Base-by-base conservation (phyloP, 73 alveolate species). In the Uronychia binucleata region DNA sequence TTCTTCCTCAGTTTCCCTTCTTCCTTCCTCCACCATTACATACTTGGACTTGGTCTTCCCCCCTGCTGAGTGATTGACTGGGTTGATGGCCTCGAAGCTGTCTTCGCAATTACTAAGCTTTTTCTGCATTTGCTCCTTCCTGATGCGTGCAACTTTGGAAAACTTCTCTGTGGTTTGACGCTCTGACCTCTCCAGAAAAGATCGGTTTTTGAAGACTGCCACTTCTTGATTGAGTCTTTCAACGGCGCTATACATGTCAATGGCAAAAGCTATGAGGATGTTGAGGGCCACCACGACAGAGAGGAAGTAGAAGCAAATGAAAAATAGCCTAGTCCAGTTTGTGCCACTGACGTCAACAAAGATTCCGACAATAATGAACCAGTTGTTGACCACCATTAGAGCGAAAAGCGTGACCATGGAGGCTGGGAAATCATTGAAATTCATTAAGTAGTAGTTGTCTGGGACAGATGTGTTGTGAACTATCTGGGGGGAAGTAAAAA, bases 391-490 rank as follows among this genome's bases (percentile, higher is more conserved):
- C 57, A 84, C 97, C 93, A 92, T 89, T 25, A 80, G 75, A 60
- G 86, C 93, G 26, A 90, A 86, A 74, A 93, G 88, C 8, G 97
- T 93, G 28, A 93, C 91, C 26, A 86, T 77, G 13, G 90, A 78
- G 13, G 92, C 75, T 30, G 79, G 78, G 75, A 90, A 82, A 80
- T 93, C 97, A 57, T 93, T 93, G 86, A 93, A 93, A 77, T 93
- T 93, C 89, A 85, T 59, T 58, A 81, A 31, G 34, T 32, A 33
- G 76, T 83, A 88, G 1, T 33, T 58, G 79, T 88, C 91, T 25
- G 94, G 94, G 26, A 88, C 87, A 31, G 91, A 83, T 30, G 59
- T 79, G 34, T 83, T 75, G 59, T 67, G 60, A 29, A 81, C 27
- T 35, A 88, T 88, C 59, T 83, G 88, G 0, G 57, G 58, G 11